phyloP scores from a whole-genome alignment of 306 rosid genomes.

The Rosa persica region DNA sequence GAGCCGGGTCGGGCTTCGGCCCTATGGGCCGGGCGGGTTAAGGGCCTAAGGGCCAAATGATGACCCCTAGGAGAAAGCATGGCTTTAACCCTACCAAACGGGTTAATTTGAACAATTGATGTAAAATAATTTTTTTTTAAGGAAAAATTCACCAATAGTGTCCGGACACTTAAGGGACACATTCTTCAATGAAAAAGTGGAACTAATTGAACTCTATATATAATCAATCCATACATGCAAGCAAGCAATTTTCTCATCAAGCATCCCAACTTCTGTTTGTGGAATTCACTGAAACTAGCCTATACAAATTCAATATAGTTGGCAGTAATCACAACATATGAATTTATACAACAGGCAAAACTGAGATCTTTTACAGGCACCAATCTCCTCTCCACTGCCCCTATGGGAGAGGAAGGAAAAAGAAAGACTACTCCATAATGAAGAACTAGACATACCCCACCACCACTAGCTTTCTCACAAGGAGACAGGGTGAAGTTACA shows the following conservation, averaged over 20 bases:
- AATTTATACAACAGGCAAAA: not conserved
- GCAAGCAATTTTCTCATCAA: not conserved
- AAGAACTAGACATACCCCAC: not conserved
- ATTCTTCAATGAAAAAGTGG: too few species aligned
- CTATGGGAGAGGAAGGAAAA: too few species aligned
- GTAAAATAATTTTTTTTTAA: too few species aligned
- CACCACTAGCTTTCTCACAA: constrained; percentile 26
- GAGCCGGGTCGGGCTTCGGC: too few species aligned
- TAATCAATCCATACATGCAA: not conserved
- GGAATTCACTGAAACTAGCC: not conserved
- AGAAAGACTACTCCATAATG: not conserved
- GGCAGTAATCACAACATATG: not conserved
- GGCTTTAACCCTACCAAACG: too few species aligned
- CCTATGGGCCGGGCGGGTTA: too few species aligned
- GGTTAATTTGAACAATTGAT: too few species aligned
- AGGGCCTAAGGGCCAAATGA: too few species aligned
- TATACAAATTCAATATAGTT: not conserved
- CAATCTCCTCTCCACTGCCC: not conserved
- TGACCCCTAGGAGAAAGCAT: too few species aligned
- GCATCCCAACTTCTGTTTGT: not conserved
- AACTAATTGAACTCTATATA: not conserved
- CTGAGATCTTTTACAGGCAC: not conserved
- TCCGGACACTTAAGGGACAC: too few species aligned
- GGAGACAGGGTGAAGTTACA: constrained; percentile 32
- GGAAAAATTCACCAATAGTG: too few species aligned